Evolutionary conservation across 495 filamentous ascomycete species (phyloP).

Genomic region (Stereocaulon alpinum): DNA sequence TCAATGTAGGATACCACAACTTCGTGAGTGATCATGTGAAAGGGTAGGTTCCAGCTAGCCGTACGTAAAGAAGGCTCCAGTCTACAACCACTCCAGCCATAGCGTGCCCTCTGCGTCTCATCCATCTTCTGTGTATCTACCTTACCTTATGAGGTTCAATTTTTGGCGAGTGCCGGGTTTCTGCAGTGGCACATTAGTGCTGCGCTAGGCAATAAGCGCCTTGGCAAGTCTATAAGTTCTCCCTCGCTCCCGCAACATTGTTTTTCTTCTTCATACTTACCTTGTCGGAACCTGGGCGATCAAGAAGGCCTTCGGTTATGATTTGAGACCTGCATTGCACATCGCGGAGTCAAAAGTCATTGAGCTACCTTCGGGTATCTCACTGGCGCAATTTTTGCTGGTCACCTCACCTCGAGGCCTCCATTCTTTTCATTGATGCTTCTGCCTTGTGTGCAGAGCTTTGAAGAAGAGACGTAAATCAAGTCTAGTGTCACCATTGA

Average conservation of each 20-base stretch:
- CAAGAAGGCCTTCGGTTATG: constrained; percentile 50
- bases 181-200: background rate
- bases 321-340: constrained; percentile 67
- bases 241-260: background rate
- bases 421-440: constrained; percentile 44
- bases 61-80: too few species aligned
- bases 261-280: constrained; percentile 60
- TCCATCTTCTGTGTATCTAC: too few species aligned
- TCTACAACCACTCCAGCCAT: too few species aligned
- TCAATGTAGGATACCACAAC: too few species aligned
- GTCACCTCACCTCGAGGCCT: constrained; percentile 29
- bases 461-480: constrained; percentile 39
- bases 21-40: too few species aligned
- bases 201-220: background rate
- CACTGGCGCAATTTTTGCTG: constrained; percentile 63
- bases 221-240: background rate
- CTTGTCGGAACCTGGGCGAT: constrained; percentile 55
- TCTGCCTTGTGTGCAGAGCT: constrained; percentile 33
- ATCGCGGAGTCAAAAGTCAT: constrained; percentile 56
- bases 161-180: background rate
- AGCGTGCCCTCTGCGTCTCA: too few species aligned
- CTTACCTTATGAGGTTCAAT: too few species aligned
- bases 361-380: constrained; percentile 61
- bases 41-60: too few species aligned
- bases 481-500: background rate